Percentiles rank a stretch among this genome's conserved stretches.
These are phyloP conservation scores for Vanrija sp. DNA, from an alignment of 1,284 basidiomycete genomes.

Conservation along the genomic window DNA sequence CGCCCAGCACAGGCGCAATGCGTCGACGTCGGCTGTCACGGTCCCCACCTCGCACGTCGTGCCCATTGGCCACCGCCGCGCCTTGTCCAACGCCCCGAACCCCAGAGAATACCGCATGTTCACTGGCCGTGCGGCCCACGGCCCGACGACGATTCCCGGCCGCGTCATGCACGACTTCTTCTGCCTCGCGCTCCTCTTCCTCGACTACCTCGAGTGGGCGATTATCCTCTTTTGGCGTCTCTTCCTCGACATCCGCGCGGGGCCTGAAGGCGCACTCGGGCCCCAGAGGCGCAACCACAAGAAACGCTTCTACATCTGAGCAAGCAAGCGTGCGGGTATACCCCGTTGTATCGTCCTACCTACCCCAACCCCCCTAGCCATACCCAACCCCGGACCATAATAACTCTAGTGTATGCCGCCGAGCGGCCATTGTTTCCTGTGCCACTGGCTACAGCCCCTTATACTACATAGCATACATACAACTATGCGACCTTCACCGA, in stretches of 20 bases:
- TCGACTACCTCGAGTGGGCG: conserved; percentile 30
- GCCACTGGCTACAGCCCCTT: neutral
- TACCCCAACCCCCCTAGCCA: neutral
- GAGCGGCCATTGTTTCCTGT: too few species aligned
- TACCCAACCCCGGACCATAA: neutral
- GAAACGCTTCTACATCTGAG: neutral
- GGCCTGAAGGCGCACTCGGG: conserved; percentile 9
- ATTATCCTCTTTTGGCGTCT: conserved; percentile 29
- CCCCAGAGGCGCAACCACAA: neutral
- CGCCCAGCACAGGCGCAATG: conserved; percentile 9
- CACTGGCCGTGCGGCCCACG: neutral
- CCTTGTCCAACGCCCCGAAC: neutral
- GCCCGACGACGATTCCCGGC: conserved; percentile 22
- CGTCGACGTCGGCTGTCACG: neutral
- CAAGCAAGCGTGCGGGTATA: too few species aligned
- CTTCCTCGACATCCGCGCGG: conserved; percentile 24
- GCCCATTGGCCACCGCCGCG: neutral
- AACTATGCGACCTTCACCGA: too few species aligned
- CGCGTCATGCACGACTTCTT: conserved; percentile 29
- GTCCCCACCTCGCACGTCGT: neutral
- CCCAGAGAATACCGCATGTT: neutral
- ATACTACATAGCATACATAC: too few species aligned
- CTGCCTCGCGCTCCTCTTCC: conserved; percentile 22
- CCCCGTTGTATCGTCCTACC: neutral
- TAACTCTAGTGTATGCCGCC: neutral